phyloP scores from a whole-genome alignment of 140 eudicot genomes.

The Flaveria floridana region DNA sequence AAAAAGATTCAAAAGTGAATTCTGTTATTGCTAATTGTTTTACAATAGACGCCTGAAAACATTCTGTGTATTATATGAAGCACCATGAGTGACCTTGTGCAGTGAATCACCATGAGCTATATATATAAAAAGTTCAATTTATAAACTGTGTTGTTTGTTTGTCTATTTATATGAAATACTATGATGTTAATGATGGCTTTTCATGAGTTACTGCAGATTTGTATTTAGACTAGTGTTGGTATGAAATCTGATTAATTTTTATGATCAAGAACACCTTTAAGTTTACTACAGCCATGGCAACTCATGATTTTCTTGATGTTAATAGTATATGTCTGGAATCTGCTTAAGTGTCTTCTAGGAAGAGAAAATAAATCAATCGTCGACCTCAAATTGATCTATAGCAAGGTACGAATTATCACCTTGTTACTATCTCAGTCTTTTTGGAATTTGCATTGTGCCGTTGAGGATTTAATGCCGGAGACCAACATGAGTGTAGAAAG shows the following conservation, averaged over 20 bases:
- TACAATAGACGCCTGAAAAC: background rate
- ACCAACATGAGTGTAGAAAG: background rate
- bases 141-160: background rate
- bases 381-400: background rate
- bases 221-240: background rate
- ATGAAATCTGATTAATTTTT: background rate
- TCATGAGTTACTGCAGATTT: constrained; percentile 20
- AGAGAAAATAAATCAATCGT: background rate
- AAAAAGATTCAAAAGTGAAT: background rate
- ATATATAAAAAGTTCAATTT: background rate
- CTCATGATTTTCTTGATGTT: constrained; percentile 23
- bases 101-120: background rate
- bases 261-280: constrained; percentile 14
- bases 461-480: background rate
- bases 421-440: constrained; percentile 21
- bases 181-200: constrained; percentile 19
- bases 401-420: constrained; percentile 5
- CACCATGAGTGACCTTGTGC: background rate
- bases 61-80: background rate
- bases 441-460: background rate
- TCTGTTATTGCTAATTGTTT: background rate
- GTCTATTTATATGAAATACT: background rate
- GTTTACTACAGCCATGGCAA: background rate
- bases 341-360: constrained; percentile 2
- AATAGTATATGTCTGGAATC: constrained; percentile 4